Conservation (phyloP, 148 eudicot species). For the Polygonum maritimum region DNA sequence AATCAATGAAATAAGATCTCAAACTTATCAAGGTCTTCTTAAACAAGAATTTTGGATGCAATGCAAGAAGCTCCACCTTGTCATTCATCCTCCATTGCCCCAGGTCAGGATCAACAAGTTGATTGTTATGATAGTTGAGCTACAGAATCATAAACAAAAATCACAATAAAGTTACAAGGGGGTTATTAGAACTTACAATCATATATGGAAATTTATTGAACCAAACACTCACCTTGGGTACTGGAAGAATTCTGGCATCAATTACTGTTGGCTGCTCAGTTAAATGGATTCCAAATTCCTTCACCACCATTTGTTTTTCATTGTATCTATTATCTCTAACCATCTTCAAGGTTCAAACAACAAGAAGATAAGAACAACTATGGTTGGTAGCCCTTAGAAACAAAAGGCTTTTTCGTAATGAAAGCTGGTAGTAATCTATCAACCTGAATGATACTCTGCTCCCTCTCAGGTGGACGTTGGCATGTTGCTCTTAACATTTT, state of each 20-base stretch:
- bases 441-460: conserved; percentile 38
- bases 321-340: conserved; percentile 34
- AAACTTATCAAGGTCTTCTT: neutral
- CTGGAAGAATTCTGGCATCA: conserved; percentile 73
- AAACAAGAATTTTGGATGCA: neutral
- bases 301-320: conserved; percentile 23
- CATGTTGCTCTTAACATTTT: conserved; percentile 66
- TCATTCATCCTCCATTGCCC: conserved; percentile 91
- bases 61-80: conserved; percentile 30
- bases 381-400: neutral
- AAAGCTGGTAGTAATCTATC: neutral
- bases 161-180: neutral
- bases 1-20: neutral
- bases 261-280: conserved; percentile 30
- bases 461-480: conserved; percentile 65
- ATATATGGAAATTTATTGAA: neutral
- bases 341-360: conserved; percentile 33
- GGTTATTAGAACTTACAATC: neutral
- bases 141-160: neutral
- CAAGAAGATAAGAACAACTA: neutral
- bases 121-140: conserved; percentile 5
- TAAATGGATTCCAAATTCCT: conserved; percentile 65
- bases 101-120: conserved; percentile 40
- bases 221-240: conserved; percentile 45
- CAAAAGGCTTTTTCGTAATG: neutral